phyloP scores from a whole-genome alignment of 345 rosid genomes.

The Passiflora organensis region DNA sequence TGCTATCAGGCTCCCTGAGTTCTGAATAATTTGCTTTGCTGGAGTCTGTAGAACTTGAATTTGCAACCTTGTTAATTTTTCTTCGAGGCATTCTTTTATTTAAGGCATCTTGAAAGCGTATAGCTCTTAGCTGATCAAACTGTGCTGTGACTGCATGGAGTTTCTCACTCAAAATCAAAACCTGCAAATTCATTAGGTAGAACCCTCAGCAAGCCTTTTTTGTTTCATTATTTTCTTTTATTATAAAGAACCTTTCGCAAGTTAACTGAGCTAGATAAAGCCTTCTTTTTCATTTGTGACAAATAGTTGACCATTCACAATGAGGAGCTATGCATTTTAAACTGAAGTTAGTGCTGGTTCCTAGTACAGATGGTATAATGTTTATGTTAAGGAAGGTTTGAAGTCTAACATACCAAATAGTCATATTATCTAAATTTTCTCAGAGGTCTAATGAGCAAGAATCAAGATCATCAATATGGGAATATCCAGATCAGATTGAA shows the following conservation, averaged over 20 bases:
- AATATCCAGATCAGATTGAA: no score
- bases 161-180: conserved; percentile 76
- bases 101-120: conserved; percentile 86
- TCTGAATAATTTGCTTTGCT: conserved; percentile 32
- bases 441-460: no score
- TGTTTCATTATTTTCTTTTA: no score
- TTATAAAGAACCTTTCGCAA: conserved; percentile 1
- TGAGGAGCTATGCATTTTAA: background rate
- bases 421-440: no score
- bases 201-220: no score
- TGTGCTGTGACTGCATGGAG: conserved; percentile 79
- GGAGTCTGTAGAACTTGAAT: conserved; percentile 38
- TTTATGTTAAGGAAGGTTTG: background rate
- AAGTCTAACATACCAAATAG: no score
- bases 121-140: conserved; percentile 83
- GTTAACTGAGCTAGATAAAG: conserved; percentile 6
- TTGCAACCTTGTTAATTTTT: conserved; percentile 41
- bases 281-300: background rate
- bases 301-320: no score
- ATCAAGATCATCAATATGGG: no score
- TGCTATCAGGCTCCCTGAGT: conserved; percentile 38
- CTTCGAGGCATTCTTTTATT: conserved; percentile 71
- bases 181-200: conserved; percentile 34
- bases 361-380: background rate
- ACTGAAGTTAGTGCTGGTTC: background rate